phyloP scores from a whole-genome alignment of 345 rosid species.

The Tarenaya hassleriana region DNA sequence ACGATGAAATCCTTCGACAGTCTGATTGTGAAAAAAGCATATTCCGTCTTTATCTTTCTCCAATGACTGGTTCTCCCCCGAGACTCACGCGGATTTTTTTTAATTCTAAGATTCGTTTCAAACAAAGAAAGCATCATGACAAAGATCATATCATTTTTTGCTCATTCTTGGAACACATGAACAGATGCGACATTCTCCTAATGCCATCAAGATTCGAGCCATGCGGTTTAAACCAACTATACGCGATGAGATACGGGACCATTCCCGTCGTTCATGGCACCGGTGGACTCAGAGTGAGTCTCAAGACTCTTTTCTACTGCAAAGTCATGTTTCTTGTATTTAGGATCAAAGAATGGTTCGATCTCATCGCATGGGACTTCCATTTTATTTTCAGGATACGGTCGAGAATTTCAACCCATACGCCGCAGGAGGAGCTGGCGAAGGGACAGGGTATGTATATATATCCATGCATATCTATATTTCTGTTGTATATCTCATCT shows the following conservation, averaged over 20 bases:
- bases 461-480: too few species aligned
- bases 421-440: constrained; percentile 54
- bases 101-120: not conserved
- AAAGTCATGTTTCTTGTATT: not conserved
- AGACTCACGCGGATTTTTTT: too few species aligned
- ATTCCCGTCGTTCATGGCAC: constrained; percentile 89
- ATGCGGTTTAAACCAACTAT: constrained; percentile 88
- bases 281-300: constrained; percentile 88
- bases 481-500: too few species aligned
- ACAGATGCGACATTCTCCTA: constrained; percentile 88
- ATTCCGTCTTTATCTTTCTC: too few species aligned
- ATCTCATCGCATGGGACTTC: too few species aligned
- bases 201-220: constrained; percentile 99
- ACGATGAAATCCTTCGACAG: too few species aligned
- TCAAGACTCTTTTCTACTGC: not conserved
- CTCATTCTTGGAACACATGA: constrained; percentile 7
- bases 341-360: constrained; percentile 1
- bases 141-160: not conserved
- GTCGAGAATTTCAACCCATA: constrained; percentile 77
- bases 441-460: constrained; percentile 77
- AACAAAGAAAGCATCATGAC: not conserved
- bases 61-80: too few species aligned
- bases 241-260: constrained; percentile 97
- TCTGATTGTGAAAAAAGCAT: too few species aligned
- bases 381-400: constrained; percentile 54